Evolutionary conservation across 495 filamentous ascomycete species (phyloP).

Genomic region (Aspergillus sparsus): DNA sequence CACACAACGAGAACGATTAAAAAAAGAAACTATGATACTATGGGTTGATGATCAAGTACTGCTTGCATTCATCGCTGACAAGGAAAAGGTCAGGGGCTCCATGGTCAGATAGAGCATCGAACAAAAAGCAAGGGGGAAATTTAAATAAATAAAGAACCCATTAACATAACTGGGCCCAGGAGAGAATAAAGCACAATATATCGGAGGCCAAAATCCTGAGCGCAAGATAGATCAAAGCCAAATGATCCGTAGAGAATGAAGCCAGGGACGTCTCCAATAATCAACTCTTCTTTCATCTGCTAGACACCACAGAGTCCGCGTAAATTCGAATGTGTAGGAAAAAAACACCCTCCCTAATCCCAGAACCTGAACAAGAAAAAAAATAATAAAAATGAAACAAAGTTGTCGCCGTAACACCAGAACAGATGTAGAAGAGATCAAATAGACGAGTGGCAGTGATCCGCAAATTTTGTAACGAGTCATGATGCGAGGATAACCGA

Average conservation of each 20-base stretch:
- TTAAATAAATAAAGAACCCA: conserved; percentile 14
- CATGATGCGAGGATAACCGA: conserved; percentile 13
- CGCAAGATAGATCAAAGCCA: conserved; percentile 27
- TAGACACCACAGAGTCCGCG: conserved; percentile 18
- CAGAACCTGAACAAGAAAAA: conserved; percentile 11
- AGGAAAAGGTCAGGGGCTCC: conserved; percentile 23
- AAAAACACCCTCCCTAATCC: conserved; percentile 16
- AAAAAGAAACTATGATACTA: conserved; percentile 21
- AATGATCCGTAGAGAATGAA: conserved; percentile 17
- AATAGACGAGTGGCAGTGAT: conserved; percentile 13
- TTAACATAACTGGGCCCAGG: conserved; percentile 19
- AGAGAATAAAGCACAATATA: conserved; percentile 19
- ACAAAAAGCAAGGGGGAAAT: conserved; percentile 2
- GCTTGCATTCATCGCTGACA: conserved; percentile 29
- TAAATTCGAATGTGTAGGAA: conserved; percentile 18
- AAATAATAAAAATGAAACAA: not conserved
- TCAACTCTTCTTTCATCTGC: conserved; percentile 16
- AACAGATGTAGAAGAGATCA: conserved; percentile 20
- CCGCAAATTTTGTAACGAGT: conserved; percentile 4
- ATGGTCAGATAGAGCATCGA: conserved; percentile 21
- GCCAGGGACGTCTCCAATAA: conserved; percentile 17
- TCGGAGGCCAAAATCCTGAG: conserved; percentile 22
- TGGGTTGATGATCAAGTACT: conserved; percentile 22
- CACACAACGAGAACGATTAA: conserved; percentile 21
- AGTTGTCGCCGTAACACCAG: conserved; percentile 25